Evolutionary conservation across 2,329 filamentous ascomycete species (phyloP).

Genomic region (Cladosporium sp.): DNA sequence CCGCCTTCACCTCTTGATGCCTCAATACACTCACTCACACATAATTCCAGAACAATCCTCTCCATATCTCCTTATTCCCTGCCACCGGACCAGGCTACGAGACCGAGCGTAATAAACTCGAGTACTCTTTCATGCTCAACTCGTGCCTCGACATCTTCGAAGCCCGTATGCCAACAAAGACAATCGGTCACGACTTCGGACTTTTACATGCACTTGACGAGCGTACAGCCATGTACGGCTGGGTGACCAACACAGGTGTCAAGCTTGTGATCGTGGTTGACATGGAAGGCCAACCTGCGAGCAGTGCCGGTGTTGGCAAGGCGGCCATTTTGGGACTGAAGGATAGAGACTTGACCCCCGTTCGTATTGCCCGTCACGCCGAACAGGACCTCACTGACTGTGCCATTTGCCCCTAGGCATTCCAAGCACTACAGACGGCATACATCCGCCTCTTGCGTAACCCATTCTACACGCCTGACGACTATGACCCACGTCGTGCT

Average conservation of each 20-base stretch:
- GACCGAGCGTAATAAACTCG: conserved; percentile 64
- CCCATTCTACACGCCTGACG: conserved; percentile 89
- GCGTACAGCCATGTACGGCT: conserved; percentile 87
- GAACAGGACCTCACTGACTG: conserved; percentile 13
- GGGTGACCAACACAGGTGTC: conserved; percentile 91
- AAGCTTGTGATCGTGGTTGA: conserved; percentile 89
- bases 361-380: conserved; percentile 37
- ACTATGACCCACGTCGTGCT: conserved; percentile 61
- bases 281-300: conserved; percentile 66
- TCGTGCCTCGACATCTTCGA: conserved; percentile 93
- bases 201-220: conserved; percentile 92
- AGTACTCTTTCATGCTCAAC: conserved; percentile 87
- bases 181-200: conserved; percentile 77
- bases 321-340: conserved; percentile 60
- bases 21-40: conserved; percentile 9
- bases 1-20: not conserved
- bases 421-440: conserved; percentile 85
- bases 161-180: conserved; percentile 69
- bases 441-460: conserved; percentile 88
- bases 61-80: conserved; percentile 87
- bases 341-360: conserved; percentile 83
- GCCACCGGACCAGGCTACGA: conserved; percentile 38
- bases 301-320: conserved; percentile 27
- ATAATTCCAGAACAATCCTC: conserved; percentile 76
- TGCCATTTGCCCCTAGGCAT: conserved; percentile 53